Base-by-base conservation (phyloP, 345 rosid species). In the Aethionema arabicum region DNA sequence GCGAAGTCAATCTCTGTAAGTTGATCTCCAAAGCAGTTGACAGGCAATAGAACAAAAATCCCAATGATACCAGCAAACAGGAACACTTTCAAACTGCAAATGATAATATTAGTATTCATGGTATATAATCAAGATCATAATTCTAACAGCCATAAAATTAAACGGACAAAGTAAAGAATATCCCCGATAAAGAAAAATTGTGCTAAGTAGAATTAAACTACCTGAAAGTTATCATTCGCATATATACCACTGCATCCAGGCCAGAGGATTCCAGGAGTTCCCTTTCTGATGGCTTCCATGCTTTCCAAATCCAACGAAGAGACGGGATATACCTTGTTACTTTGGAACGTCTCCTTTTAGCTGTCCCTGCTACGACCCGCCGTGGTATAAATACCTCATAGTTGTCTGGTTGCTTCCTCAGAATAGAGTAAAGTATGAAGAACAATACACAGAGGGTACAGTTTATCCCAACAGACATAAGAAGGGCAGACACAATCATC, bases 401-500 rank as follows among this genome's bases (percentile, higher is more conserved):
- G 75, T 82, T 59, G 60, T 61, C 65, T 0, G 95, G 96, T 41
- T 83, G 98, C 76, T 80, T 92, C 77, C 91, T 78, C 75, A 92
- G 73, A 43, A 92, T 59, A 7, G 98, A 92, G 72, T 89, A 87
- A 48, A 87, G 59, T 16, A 62, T 80, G 67, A 89, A 78, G 79
- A 92, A 79, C 32, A 85, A 16, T 44, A 87, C 68, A 63, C 98
- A 89, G 4, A 92, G 89, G 52, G 75, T 83, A 36, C 89, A 80
- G 70, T 92, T 92, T 73, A 92, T 92, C 56, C 83, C 96, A 72
- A 92, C 44, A 8, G 98, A 92, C 36, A 96, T 92, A 52, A 92
- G 44, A 50, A 92, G 84, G 5, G 98, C 98, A n/a, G 98, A 92
- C 38, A 92, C 82, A 8, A 87, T 84, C 96, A 92, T 92, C 73